Percentiles rank a stretch among this genome's conserved stretches.
These are phyloP conservation scores for Candida wancherniae DNA, from an alignment of 805 yeast species.

Conservation along the genomic window DNA sequence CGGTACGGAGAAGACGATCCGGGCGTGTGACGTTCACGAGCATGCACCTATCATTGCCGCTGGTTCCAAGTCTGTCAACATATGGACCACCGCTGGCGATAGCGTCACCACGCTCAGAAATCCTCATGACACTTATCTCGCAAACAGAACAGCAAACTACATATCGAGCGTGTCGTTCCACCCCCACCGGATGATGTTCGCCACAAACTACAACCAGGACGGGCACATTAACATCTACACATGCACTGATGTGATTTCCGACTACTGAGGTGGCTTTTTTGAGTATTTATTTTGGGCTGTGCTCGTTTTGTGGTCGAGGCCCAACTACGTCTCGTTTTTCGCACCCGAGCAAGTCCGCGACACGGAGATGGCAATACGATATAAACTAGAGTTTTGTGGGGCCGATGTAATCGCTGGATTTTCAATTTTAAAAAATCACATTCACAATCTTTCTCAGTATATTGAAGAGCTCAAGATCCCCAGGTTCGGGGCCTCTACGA, in stretches of 20 bases:
- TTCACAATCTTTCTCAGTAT: too few relatives aligned
- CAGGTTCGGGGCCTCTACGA: too few relatives aligned
- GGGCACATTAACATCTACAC: constrained; percentile 59
- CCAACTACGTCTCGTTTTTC: too few relatives aligned
- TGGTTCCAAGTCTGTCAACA: constrained; percentile 71
- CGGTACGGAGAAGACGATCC: constrained; percentile 49
- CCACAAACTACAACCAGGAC: constrained; percentile 78
- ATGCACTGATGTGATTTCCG: constrained; percentile 35
- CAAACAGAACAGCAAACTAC: constrained; percentile 46
- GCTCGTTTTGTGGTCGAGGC: too few relatives aligned
- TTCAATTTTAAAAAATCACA: too few relatives aligned
- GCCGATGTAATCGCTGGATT: too few relatives aligned
- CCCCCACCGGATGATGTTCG: constrained; percentile 93
- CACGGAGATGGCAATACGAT: too few relatives aligned
- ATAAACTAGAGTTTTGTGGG: too few relatives aligned
- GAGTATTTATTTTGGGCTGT: too few relatives aligned
- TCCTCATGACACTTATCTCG: constrained; percentile 40
- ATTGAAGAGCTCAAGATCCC: too few relatives aligned
- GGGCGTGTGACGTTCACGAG: constrained; percentile 82
- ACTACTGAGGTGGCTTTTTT: constrained; percentile 23
- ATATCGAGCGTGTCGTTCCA: constrained; percentile 72
- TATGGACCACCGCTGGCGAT: constrained; percentile 86
- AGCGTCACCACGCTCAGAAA: constrained; percentile 56
- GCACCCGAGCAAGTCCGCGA: too few relatives aligned
- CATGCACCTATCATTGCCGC: constrained; percentile 94